Evolutionary conservation across 345 rosid genomes (phyloP).

Genomic region (Arabis hirsuta): DNA sequence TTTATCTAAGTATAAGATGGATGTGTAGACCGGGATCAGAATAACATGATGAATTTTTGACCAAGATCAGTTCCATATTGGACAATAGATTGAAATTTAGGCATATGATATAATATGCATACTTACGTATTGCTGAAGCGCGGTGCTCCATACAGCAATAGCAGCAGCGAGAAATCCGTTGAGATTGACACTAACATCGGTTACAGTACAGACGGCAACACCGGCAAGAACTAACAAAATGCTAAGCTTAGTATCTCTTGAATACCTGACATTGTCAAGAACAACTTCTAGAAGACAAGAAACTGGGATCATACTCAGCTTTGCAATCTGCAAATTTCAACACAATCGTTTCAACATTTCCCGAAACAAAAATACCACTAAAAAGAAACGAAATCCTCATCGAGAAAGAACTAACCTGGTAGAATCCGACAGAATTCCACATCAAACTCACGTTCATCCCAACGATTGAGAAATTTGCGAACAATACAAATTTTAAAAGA

Average conservation of each 20-base stretch:
- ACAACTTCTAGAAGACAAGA: conserved; percentile 93
- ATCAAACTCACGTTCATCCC: conserved; percentile 99
- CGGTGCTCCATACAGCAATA: conserved; percentile 98
- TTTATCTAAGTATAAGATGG: not conserved
- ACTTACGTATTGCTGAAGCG: conserved; percentile 97
- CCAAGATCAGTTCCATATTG: not conserved
- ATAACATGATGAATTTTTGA: not conserved
- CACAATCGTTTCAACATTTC: not conserved
- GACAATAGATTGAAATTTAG: not conserved
- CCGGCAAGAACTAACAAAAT: conserved; percentile 88
- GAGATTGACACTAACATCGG: conserved; percentile 95
- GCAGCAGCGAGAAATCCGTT: conserved; percentile 90
- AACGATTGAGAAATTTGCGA: conserved; percentile 96
- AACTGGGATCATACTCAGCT: conserved; percentile 98
- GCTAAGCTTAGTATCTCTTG: conserved; percentile 98
- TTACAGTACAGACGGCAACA: conserved; percentile 97
- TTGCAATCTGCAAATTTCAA: conserved; percentile 73
- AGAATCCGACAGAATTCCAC: conserved; percentile 99
- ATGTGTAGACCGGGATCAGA: not conserved
- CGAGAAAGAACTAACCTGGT: conserved; percentile 64
- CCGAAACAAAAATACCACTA: not conserved
- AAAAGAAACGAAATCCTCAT: not conserved
- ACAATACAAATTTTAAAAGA: conserved; percentile 80
- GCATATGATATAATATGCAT: not conserved
- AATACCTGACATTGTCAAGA: conserved; percentile 89